Conservation (phyloP, 495 filamentous ascomycete genomes). For the Penicillium roqueforti region DNA sequence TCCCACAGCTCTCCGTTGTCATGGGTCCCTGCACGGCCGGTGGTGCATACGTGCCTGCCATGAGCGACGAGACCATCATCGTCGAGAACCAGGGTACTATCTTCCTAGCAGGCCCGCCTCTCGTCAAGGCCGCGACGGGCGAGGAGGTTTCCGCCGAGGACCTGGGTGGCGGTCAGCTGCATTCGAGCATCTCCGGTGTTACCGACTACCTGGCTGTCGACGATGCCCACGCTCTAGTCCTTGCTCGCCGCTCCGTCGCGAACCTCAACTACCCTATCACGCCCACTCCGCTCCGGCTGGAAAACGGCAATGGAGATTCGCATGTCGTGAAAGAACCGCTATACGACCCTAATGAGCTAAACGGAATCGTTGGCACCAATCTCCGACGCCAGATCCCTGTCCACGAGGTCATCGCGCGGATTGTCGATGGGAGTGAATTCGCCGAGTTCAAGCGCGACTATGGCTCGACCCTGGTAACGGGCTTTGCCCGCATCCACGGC, state of each 20-base stretch:
- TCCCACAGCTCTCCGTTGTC: constrained; percentile 91
- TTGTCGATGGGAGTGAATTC: constrained; percentile 88
- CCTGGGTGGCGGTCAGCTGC: constrained; percentile 87
- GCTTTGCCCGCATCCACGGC: constrained; percentile 87
- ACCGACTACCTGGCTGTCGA: constrained; percentile 94
- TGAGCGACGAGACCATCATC: constrained; percentile 97
- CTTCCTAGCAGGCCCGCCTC: constrained; percentile 89
- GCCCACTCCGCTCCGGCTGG: constrained; percentile 18
- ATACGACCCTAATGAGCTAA: constrained; percentile 74
- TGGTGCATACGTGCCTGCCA: constrained; percentile 92
- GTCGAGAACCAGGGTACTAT: constrained; percentile 93
- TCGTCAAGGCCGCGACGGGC: constrained; percentile 95
- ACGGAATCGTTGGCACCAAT: constrained; percentile 85
- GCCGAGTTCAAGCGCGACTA: constrained; percentile 94
- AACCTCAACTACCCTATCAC: constrained; percentile 81
- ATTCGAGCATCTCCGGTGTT: constrained; percentile 88
- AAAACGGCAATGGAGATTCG: constrained; percentile 15
- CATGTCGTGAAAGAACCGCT: constrained; percentile 62
- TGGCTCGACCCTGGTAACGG: constrained; percentile 85
- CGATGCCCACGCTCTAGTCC: constrained; percentile 86
- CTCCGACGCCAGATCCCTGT: constrained; percentile 77
- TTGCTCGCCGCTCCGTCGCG: constrained; percentile 75
- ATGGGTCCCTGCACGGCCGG: constrained; percentile 98
- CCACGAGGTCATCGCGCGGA: constrained; percentile 88
- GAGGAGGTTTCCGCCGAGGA: constrained; percentile 92